These are phyloP conservation scores for Cyclostephanos tholiformis DNA, from an alignment of 108 stramenopile genomes.

Conservation along the genomic window DNA sequence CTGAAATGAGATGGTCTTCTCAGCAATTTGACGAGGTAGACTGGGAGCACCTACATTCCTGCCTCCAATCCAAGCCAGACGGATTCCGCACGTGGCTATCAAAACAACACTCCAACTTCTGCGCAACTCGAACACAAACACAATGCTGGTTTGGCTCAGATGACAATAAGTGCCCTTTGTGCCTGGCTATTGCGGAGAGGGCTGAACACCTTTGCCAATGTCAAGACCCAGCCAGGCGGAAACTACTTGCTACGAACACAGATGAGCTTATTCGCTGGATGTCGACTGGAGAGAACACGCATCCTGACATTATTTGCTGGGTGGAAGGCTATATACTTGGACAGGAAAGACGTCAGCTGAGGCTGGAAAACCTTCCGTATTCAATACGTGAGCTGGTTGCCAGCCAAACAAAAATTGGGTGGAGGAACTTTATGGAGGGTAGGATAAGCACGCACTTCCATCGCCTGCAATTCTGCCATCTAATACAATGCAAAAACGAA, in stretches of 20 bases:
- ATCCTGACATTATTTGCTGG: not conserved
- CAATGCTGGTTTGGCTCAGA: not conserved
- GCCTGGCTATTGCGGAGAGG: not conserved
- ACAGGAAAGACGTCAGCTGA: too few relatives aligned
- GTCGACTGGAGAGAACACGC: not conserved
- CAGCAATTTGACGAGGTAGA: not conserved
- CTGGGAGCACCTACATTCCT: not conserved
- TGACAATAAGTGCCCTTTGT: not conserved
- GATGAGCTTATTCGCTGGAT: not conserved
- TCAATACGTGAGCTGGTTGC: too few relatives aligned
- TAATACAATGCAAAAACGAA: too few relatives aligned
- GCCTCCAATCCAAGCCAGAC: not conserved
- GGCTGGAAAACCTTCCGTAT: too few relatives aligned
- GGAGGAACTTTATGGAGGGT: too few relatives aligned
- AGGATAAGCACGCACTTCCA: too few relatives aligned
- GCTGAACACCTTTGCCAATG: not conserved
- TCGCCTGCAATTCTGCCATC: too few relatives aligned
- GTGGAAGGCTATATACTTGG: not conserved
- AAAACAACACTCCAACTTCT: not conserved
- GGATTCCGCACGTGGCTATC: not conserved
- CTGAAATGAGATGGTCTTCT: not conserved
- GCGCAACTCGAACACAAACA: not conserved
- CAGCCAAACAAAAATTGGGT: too few relatives aligned
- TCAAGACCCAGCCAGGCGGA: not conserved
- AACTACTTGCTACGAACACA: not conserved